phyloP scores from a whole-genome alignment of 179 eudicot genomes.

The Silene coronaria region DNA sequence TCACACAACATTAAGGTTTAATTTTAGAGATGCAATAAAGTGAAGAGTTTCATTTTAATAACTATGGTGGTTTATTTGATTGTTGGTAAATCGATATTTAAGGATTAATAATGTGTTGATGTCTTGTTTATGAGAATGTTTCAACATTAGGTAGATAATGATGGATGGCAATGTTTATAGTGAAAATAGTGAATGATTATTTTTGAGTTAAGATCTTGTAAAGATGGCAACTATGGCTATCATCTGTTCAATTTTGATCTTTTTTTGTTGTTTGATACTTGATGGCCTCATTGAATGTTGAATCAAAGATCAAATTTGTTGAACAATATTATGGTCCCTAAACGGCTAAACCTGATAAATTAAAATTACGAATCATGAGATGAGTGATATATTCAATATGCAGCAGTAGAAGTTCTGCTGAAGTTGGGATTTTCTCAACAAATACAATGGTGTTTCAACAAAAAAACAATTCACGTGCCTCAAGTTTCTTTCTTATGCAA shows the following conservation, averaged over 20 bases:
- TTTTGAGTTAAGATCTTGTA: not conserved
- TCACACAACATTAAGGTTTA: too few relatives aligned
- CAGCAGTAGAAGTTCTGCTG: not conserved
- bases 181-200: not conserved
- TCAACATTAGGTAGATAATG: not conserved
- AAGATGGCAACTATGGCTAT: not conserved
- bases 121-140: not conserved
- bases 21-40: too few relatives aligned
- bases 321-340: not conserved
- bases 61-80: too few relatives aligned
- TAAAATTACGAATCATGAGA: not conserved
- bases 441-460: not conserved
- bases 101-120: not conserved
- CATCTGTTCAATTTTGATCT: not conserved
- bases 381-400: not conserved
- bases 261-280: not conserved
- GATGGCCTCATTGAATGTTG: not conserved
- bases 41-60: too few relatives aligned
- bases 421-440: not conserved
- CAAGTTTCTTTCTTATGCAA: slow-evolving; percentile 69
- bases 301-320: not conserved
- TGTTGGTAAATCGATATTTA: slow-evolving; percentile 6
- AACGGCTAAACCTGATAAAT: not conserved
- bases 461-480: slow-evolving; percentile 44
- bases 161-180: not conserved